phyloP scores from a whole-genome alignment of 2,329 filamentous ascomycete species.

The Alternaria panax region DNA sequence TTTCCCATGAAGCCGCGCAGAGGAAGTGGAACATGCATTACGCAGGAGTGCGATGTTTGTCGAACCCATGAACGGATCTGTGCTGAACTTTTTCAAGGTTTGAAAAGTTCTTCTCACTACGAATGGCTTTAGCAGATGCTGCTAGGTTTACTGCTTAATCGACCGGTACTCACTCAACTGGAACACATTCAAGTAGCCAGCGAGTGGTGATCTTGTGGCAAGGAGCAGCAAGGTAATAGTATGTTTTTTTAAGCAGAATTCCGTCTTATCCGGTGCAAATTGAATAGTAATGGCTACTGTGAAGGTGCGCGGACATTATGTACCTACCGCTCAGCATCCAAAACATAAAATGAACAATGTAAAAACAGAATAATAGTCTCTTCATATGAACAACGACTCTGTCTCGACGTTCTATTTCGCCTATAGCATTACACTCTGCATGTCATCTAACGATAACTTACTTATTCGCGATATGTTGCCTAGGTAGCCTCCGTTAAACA shows the following conservation, averaged over 20 bases:
- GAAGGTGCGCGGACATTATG: neutral
- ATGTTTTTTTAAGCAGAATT: neutral
- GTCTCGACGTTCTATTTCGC: conserved; percentile 20
- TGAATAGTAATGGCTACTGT: neutral
- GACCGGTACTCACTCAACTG: no score
- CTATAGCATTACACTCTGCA: neutral
- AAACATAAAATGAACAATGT: neutral
- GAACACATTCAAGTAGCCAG: neutral
- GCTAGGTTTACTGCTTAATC: neutral
- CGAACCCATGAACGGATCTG: neutral
- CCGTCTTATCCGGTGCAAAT: neutral
- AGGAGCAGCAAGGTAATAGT: no score
- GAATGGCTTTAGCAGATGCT: neutral
- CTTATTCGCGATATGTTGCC: neutral
- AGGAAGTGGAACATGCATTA: neutral
- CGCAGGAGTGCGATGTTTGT: neutral
- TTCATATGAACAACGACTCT: neutral
- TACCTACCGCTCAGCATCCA: neutral
- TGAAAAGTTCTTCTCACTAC: neutral
- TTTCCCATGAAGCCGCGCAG: neutral
- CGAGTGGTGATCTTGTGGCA: no score
- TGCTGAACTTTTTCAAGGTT: neutral
- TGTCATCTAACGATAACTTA: conserved; percentile 6
- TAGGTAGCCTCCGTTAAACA: neutral
- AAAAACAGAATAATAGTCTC: neutral